Evolutionary conservation across 345 rosid genomes (phyloP), one percentile per base, ranked within the genome.

Genomic region (Eucalyptus rudis): DNA sequence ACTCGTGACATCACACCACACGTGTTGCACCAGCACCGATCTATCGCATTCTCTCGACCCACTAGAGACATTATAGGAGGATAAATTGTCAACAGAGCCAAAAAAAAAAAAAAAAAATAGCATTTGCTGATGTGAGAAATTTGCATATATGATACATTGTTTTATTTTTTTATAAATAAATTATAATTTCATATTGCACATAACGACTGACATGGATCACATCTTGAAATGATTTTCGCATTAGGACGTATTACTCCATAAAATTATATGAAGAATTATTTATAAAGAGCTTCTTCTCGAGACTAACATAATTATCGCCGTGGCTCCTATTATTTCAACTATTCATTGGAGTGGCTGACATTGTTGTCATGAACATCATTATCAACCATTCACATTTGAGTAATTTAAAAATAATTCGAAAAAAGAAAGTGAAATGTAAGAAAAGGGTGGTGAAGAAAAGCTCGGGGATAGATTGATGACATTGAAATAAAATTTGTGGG

Each of bases 361-460:
- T 64, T 0, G 0, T 64, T 14, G 1, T n/a, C 0, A 8, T 13
- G 68, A 29, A 62, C 1, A 29, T 0, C 68, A 0, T 59, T 29
- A 62, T 12, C 8, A 10, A 62, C 31, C 33, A 25, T 62, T 62
- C 33, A 3, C 8, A 29, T 27, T 29, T 62, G 68, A 3, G 15
- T 62, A 27, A 62, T 27, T 13, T 62, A 29, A 0, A 29, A 62
- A 12, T 62, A 29, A 62, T 62, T 62, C 4, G 0, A 27, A 13
- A 4, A 6, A 62, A 62, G 68, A 62, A 64, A 15, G 40, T n/a
- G 3, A 7, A n/a, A 64, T 2, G 40, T 14, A 64, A 14, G 40
- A 14, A 64, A n/a, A 64, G 1, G 3, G 36, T 6, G 36, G 58
- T 52, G 58, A 52, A 19, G 58, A 2, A 52, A 19, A 52, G 58